Evolutionary conservation across 305 asterid genomes (phyloP), one percentile per base, ranked within the genome.

Genomic region (Lippia alba): DNA sequence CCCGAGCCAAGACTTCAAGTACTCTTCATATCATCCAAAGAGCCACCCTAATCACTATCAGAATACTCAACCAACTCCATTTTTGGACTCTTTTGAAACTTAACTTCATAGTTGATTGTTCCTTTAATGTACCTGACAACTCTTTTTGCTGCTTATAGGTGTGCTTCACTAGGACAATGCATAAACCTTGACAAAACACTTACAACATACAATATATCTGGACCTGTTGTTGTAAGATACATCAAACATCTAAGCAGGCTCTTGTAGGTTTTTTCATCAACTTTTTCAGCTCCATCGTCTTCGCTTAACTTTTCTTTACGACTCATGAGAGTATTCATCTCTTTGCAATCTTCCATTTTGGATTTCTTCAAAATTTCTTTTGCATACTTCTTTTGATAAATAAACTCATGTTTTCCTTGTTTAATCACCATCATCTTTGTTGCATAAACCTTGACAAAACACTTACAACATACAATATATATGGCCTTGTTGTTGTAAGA

Each of bases 161-260:
- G 57, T 2, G 12, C 12, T 63, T 63, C 39, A 45, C 68, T 63
- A 1, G 68, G 56, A 63, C 30, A 18, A 8, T 36, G 1, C 34
- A 40, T 39, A 19, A 36, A 61, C 4, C 53, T 61, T 5, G 53
- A 61, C 10, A 61, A 39, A 9, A 61, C 18, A 9, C 67, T 61
- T 39, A 49, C 7, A 16, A 16, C 54, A 40, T 19, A 44, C 41
- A 46, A 18, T 32, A 64, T 45, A 16, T 44, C 55, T 4, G 55
- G 55, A 3, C 67, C 41, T 17, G 54, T 62, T 15, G 67, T 7
- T 0, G 53, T 62, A 10, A 62, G 15, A 45, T 45, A 64, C 39
- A 46, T 1, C 6, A 64, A 30, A 46, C 30, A 18, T 0, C 56
- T 41, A 18, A 64, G 19, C 12, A 46, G 24, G 45, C 57, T 64